A percentile compares a stretch with the other conserved stretches of the same genome.
These are phyloP conservation scores for Coemansia sp. DNA, from an alignment of 192 early-diverging fungal genomes.

Conservation along the genomic window DNA sequence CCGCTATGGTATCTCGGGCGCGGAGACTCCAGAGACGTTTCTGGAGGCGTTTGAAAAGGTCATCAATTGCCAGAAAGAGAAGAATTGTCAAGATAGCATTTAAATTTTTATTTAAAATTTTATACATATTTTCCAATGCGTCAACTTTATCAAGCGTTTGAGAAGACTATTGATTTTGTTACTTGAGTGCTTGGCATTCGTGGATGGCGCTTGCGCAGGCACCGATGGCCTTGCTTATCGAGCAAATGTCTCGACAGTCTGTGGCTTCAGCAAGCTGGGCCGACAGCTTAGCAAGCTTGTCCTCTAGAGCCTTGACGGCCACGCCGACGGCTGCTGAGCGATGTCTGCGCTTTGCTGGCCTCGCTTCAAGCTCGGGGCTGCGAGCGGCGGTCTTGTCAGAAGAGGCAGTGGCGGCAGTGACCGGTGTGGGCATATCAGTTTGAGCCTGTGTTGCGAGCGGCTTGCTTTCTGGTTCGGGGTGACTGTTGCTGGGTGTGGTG, in stretches of 20 bases:
- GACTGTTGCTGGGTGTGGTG: slow-evolving; percentile 2
- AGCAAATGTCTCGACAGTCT: slow-evolving; percentile 17
- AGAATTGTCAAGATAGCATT: not conserved
- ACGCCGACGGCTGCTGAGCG: not conserved
- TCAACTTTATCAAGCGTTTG: not conserved
- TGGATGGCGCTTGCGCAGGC: slow-evolving; percentile 28
- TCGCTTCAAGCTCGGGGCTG: not conserved
- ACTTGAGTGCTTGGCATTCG: slow-evolving; percentile 15
- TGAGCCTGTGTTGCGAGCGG: not conserved
- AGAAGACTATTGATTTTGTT: not conserved
- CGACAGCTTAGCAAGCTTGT: slow-evolving; percentile 28
- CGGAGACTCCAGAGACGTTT: slow-evolving; percentile 67
- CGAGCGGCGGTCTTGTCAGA: not conserved
- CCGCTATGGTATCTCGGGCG: slow-evolving; percentile 68
- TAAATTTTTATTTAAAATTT: not conserved
- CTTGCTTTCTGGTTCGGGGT: not conserved
- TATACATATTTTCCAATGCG: not conserved
- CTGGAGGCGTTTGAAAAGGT: slow-evolving; percentile 61
- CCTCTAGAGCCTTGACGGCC: slow-evolving; percentile 28
- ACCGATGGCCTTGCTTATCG: slow-evolving; percentile 26
- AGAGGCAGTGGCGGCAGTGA: not conserved
- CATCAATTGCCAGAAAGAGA: slow-evolving; percentile 13
- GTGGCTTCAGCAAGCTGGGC: slow-evolving; percentile 21
- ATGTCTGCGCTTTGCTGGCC: slow-evolving; percentile 5
- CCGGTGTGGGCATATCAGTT: not conserved